Evolutionary conservation across 139 green algal genomes (phyloP).

Genomic region (Asterochloris erici): DNA sequence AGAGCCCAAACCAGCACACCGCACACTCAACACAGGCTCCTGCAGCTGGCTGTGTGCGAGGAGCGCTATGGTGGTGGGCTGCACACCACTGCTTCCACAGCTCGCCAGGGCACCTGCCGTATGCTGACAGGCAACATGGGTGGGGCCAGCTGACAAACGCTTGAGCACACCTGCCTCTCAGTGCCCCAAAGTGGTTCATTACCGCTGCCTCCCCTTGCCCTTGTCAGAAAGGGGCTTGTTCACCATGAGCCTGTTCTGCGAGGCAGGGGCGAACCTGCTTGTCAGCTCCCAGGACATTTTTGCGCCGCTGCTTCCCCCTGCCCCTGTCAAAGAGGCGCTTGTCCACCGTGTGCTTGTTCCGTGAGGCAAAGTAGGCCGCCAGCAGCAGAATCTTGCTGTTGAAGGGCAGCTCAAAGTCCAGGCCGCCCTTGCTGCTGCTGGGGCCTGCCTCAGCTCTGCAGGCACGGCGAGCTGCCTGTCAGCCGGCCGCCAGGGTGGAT

Average conservation of each 20-base stretch:
- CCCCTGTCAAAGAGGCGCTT: conserved; percentile 41
- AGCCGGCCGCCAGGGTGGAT: background rate
- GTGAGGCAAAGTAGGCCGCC: conserved; percentile 51
- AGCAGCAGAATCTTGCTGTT: conserved; percentile 47
- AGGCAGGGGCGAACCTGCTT: conserved; percentile 21
- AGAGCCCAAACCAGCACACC: too few species aligned
- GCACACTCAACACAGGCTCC: too few species aligned
- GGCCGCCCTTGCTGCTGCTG: background rate
- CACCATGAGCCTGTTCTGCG: background rate
- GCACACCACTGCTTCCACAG: too few species aligned
- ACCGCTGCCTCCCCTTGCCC: background rate
- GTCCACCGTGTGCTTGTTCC: conserved; percentile 53
- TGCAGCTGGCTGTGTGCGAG: too few species aligned
- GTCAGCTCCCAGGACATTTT: conserved; percentile 21
- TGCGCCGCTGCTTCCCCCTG: background rate
- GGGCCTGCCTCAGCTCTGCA: too few species aligned
- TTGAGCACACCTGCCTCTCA: background rate
- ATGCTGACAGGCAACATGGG: too few species aligned
- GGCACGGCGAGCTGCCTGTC: background rate
- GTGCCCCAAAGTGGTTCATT: background rate
- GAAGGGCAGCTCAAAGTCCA: conserved; percentile 50
- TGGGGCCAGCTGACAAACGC: too few species aligned
- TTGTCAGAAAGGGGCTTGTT: background rate
- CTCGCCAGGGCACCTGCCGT: too few species aligned
- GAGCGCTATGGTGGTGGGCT: too few species aligned